Evolutionary conservation across 306 rosid genomes (phyloP).

Genomic region (Morella rubra): DNA sequence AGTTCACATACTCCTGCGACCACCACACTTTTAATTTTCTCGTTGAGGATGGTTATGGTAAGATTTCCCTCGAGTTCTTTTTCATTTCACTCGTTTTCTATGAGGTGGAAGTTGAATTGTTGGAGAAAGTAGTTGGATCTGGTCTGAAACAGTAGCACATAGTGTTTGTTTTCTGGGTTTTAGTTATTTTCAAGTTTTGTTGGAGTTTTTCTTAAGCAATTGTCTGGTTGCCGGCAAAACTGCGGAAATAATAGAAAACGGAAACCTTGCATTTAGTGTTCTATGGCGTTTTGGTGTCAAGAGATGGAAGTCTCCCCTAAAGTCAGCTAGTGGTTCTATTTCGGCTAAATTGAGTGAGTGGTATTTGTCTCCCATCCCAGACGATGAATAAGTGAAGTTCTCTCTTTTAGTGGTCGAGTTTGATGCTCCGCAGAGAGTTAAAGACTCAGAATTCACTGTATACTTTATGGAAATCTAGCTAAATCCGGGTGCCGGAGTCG

Average conservation of each 20-base stretch:
- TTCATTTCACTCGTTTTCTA: neutral
- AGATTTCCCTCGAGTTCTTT: constrained; percentile 11
- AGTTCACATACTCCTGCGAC: constrained; percentile 87
- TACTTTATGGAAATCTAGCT: constrained; percentile 7
- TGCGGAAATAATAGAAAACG: neutral
- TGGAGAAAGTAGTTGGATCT: constrained; percentile 42
- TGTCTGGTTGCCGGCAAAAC: constrained; percentile 9
- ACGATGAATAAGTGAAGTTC: neutral
- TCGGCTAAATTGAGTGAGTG: neutral
- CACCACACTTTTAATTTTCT: constrained; percentile 88
- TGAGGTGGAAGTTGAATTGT: constrained; percentile 23
- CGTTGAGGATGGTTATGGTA: constrained; percentile 90
- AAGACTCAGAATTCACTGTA: neutral
- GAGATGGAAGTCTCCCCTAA: neutral
- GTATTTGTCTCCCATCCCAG: neutral
- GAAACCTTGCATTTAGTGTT: constrained; percentile 9
- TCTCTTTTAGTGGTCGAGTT: neutral
- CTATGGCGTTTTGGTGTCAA: neutral
- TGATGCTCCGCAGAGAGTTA: neutral
- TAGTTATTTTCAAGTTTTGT: constrained; percentile 22
- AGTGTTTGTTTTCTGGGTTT: constrained; percentile 26
- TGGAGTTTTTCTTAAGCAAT: constrained; percentile 1
- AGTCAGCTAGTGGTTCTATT: neutral
- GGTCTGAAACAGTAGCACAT: constrained; percentile 6
- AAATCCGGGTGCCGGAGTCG: neutral